Evolutionary conservation across 768 basidiomycete species (phyloP), one percentile per base, ranked within the genome.

Genomic region (Panaeolus papilionaceus): DNA sequence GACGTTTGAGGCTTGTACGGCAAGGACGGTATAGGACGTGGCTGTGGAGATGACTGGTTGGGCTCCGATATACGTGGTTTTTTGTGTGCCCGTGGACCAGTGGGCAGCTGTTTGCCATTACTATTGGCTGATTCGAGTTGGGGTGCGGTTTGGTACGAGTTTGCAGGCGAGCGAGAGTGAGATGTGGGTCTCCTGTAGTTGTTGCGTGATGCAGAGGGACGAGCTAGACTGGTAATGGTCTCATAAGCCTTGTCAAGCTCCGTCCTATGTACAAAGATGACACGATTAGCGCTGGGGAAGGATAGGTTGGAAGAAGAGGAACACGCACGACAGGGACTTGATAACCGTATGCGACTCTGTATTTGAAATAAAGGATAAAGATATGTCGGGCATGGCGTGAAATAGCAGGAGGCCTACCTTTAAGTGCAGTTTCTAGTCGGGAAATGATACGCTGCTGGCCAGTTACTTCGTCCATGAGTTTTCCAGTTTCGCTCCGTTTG

Each of bases 201-300:
- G 54, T 78, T 9, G 73, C 71, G 66, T 70, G 61, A 61, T 64
- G 58, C 37, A 42, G 40, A 44, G 69, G 84, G 82, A 54, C 85
- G 83, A 20, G 72, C 68, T 39, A 82, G 78, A 39, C 80, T 76
- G 68, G 83, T 78, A 69, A 92, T 82, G n/a, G 84, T 82, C 67
- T 90, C 89, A 72, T 92, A 88, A 5, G 91, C 86, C 77, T 91
- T 92, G 64, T 93, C 91, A 26, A 95, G 82, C 75, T 95, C 94
- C 47, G 86, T 83, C 47, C 93, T 95, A 61, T n/a, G 64, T 61
- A 38, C 26, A 67, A 62, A 62, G 37, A 47, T 1, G 65, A 39
- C 70, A 66, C 40, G 7, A 64, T 67, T 51, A 66, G 64, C 63
- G 51, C 33, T 64, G 5, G 38, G 20, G 23, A 49, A 54, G 1